These are phyloP conservation scores for Podochytrium sp. DNA, from an alignment of 192 early-diverging fungal genomes.

Conservation along the genomic window DNA sequence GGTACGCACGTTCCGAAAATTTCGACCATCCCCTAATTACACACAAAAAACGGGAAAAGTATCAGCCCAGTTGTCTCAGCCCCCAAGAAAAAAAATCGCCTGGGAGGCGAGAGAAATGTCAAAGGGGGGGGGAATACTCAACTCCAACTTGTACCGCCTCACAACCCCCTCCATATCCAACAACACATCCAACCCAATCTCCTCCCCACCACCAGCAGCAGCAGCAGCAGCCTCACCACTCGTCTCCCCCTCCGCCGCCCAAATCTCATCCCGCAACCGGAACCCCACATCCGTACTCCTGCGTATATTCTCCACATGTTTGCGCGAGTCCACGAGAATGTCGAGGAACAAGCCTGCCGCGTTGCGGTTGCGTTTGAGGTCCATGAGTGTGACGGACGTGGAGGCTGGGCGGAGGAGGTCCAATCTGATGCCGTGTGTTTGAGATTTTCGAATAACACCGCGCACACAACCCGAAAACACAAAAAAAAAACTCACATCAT, in stretches of 20 bases:
- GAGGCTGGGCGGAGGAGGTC: slow-evolving; percentile 44
- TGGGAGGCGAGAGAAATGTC: no score
- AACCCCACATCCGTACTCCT: slow-evolving; percentile 38
- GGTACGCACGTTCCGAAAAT: slow-evolving; percentile 26
- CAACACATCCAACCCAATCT: slow-evolving; percentile 2
- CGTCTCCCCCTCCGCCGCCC: slow-evolving; percentile 28
- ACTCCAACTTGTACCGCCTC: slow-evolving; percentile 30
- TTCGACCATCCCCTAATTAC: slow-evolving; percentile 34
- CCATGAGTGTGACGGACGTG: slow-evolving; percentile 42
- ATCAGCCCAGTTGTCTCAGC: neutral
- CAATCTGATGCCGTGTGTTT: slow-evolving; percentile 31
- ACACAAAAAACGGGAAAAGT: neutral
- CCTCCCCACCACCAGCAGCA: neutral
- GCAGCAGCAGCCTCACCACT: neutral
- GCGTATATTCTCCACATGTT: slow-evolving; percentile 49
- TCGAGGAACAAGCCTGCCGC: slow-evolving; percentile 48
- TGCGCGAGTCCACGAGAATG: slow-evolving; percentile 48
- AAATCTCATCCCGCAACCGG: slow-evolving; percentile 32
- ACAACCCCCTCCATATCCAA: slow-evolving; percentile 9
- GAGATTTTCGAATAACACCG: neutral
- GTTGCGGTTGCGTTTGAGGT: slow-evolving; percentile 45
- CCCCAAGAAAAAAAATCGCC: no score
- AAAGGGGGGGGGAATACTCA: no score
- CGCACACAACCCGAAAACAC: neutral
- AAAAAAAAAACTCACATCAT: slow-evolving; percentile 36